Conservation (phyloP, 352 stramenopile genomes). For the Globisporangium cystogenes region DNA sequence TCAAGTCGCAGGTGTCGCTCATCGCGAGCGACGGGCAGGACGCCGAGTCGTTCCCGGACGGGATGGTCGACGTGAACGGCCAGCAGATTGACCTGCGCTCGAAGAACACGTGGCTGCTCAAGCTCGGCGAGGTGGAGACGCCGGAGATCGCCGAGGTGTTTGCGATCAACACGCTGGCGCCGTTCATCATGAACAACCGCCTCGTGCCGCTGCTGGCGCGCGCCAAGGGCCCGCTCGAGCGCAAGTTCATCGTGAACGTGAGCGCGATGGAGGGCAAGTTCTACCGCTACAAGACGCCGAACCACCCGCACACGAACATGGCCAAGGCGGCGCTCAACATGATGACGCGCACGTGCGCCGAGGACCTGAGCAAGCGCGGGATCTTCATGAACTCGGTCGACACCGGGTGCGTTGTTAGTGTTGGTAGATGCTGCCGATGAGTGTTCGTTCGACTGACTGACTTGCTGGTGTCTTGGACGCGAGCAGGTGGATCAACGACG, state of each 20-base stretch:
- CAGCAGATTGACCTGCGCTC: slow-evolving; percentile 94
- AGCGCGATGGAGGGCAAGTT: slow-evolving; percentile 98
- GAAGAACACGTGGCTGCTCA: slow-evolving; percentile 95
- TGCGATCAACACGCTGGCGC: slow-evolving; percentile 95
- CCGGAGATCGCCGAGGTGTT: slow-evolving; percentile 86
- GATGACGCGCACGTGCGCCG: slow-evolving; percentile 95
- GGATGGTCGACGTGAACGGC: slow-evolving; percentile 92
- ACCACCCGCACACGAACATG: slow-evolving; percentile 98
- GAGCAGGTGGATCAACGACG: slow-evolving; percentile 96
- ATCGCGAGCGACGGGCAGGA: slow-evolving; percentile 68
- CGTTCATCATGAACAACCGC: slow-evolving; percentile 96
- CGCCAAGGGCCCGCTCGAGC: slow-evolving; percentile 28
- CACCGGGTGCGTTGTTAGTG: slow-evolving; percentile 74
- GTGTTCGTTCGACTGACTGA: neutral
- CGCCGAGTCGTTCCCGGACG: slow-evolving; percentile 54
- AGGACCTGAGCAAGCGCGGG: slow-evolving; percentile 90
- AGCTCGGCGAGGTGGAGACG: slow-evolving; percentile 91
- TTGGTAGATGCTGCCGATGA: neutral
- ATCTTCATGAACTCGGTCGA: slow-evolving; percentile 99
- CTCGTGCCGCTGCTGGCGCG: slow-evolving; percentile 88
- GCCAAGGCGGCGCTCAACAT: slow-evolving; percentile 98
- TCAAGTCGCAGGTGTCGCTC: slow-evolving; percentile 81
- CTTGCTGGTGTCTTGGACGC: neutral
- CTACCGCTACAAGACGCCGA: slow-evolving; percentile 95
- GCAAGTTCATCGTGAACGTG: slow-evolving; percentile 96